Conservation (phyloP, 2,329 filamentous ascomycete species). For the Didymella keratinophila region DNA sequence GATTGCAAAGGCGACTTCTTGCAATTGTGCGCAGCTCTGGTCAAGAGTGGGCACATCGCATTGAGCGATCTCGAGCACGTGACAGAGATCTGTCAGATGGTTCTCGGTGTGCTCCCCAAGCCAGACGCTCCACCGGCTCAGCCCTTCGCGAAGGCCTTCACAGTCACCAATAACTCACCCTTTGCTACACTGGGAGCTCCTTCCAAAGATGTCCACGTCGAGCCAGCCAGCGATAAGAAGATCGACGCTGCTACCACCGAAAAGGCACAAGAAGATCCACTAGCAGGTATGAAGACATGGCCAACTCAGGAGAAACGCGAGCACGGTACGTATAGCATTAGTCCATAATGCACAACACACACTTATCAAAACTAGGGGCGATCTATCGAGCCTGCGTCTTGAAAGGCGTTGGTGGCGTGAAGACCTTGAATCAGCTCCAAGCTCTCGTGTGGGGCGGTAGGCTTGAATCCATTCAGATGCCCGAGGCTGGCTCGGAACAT, state of each 20-base stretch:
- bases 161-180: too few relatives aligned
- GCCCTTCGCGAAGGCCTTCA: neutral
- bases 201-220: neutral
- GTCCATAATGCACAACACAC: too few relatives aligned
- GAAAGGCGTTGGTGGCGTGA: slow-evolving; percentile 33
- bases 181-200: neutral
- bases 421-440: slow-evolving; percentile 42
- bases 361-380: slow-evolving; percentile 30
- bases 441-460: slow-evolving; percentile 50
- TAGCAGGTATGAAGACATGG: slow-evolving; percentile 34
- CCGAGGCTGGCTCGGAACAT: slow-evolving; percentile 30
- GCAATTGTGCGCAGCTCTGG: slow-evolving; percentile 30
- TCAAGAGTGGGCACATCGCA: slow-evolving; percentile 28
- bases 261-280: slow-evolving; percentile 6
- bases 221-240: neutral
- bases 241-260: neutral
- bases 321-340: slow-evolving; percentile 28
- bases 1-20: slow-evolving; percentile 36
- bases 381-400: slow-evolving; percentile 38
- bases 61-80: slow-evolving; percentile 35
- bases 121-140: slow-evolving; percentile 5
- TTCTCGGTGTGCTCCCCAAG: slow-evolving; percentile 29
- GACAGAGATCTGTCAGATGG: slow-evolving; percentile 32
- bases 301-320: slow-evolving; percentile 42
- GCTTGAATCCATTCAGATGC: slow-evolving; percentile 43